Base-by-base conservation (phyloP, 768 basidiomycete genomes). In the Suillus spraguei region DNA sequence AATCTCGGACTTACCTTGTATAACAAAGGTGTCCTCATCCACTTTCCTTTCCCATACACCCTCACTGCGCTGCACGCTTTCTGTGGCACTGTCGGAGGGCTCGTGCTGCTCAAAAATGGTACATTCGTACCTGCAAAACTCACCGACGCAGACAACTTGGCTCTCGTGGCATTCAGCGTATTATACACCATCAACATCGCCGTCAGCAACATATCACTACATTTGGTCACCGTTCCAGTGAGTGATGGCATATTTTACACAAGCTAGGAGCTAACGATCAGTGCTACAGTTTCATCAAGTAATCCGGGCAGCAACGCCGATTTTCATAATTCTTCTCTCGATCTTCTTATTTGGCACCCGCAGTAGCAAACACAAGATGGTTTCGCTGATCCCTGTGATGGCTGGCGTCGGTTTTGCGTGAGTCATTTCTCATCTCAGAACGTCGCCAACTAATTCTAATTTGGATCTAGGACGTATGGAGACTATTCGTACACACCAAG, bases 31-130 rank as follows among this genome's bases (percentile, higher is more conserved):
- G 88, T 99, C 20, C 87, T 99, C 65, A 88, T 92, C 60, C 86
- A 84, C 62, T 99, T 99, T 72, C 97, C 97, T 0, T 99, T 94
- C 70, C 96, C 97, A 3, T 99, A 98, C 81, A 92, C 94, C 2
- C 83, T 99, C 28, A 98, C 97, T 2, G 95, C 95, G 6, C 68
- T 97, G 5, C 97, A 99, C 71, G 90, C 97, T 4, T 80, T 98
- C 14, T 92, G 89, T 66, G 94, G 95, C 0, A 85, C 89, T 32
- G 75, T 92, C 20, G 97, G 97, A 14, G 91, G 91, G n/a, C 83
- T 83, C 64, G 62, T 88, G 28, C 81, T 94, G 2, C 77, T 90
- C 16, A 81, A 84, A 53, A 75, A 79, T 44, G 86, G 87, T 1
- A 66, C 80, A 22, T 93, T 88, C 71, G 79, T 78, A 0, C 88